Base-by-base conservation (phyloP, 2,329 filamentous ascomycete species). In the Fusarium sp. region DNA sequence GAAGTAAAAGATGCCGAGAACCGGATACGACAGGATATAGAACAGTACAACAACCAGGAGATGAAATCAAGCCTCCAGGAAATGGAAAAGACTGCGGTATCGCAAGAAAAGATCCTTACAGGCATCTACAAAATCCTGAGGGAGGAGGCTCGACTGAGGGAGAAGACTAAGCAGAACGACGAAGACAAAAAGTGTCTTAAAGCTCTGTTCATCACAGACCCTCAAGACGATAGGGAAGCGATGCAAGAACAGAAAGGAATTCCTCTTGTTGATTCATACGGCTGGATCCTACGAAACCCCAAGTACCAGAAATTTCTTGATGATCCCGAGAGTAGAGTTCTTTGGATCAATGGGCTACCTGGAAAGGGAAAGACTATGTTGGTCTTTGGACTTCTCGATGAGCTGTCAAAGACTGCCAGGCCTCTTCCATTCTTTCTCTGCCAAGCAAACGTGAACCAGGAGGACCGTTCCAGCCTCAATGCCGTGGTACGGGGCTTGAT, bases 1-100 rank as follows among this genome's bases (percentile, higher is more conserved):
- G 45, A 26, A 5, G 34, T 62, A 12, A 7, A 57, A 31, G n/a
- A 46, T 9, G 53, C 46, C 13, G 49, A 62, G 52, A 18, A 8
- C 16, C 9, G 13, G 3, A 11, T 62, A 4, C 15, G 11, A 41
- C 28, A 12, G 10, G 55, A 57, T 10, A 33, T 37, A 7, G 23
- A 52, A 10, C 37, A 57, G 13, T 57, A 51, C 28, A 60, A 60
- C 4, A 56, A 10, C 10, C 30, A 60, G 31, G 20, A 49, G 10
- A 11, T 18, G 16, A 45, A 31, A 18, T 8, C 26, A 45, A 30
- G 15, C 15, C 18, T 45, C 6, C 18, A 23, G 18, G 38, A 8
- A 41, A 23, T 6, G 18, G 20, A 10, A 9, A 26, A 13, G 13
- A 23, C 12, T 41, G 33, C 18, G 7, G 20, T 9, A 20, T 15